Conservation (phyloP, 129 eudicot species). For the Deinandra increscens region DNA sequence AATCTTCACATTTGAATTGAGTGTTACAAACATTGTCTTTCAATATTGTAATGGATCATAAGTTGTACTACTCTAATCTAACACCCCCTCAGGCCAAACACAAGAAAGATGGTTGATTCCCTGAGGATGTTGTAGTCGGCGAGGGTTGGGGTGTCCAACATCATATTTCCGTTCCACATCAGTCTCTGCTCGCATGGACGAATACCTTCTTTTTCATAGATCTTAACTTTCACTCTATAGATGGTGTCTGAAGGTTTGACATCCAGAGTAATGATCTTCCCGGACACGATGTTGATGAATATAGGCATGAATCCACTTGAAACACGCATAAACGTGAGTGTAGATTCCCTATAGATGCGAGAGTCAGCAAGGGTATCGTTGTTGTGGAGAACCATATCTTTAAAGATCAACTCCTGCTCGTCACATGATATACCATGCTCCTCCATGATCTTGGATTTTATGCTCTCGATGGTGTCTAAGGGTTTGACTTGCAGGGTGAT, state of each 20-base stretch:
- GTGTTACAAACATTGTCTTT: too few relatives aligned
- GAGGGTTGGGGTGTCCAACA: too few relatives aligned
- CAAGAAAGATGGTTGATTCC: too few relatives aligned
- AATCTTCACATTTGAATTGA: too few relatives aligned
- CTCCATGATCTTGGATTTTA: not conserved
- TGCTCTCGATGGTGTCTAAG: not conserved
- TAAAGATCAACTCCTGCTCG: not conserved
- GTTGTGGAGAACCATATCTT: not conserved
- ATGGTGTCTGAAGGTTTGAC: not conserved
- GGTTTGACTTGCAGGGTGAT: not conserved
- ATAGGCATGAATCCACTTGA: not conserved
- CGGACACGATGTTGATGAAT: not conserved
- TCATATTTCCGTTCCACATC: too few relatives aligned
- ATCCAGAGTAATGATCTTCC: not conserved
- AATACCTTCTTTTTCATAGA: too few relatives aligned
- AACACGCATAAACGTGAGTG: not conserved
- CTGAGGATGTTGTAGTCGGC: too few relatives aligned
- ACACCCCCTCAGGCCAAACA: too few relatives aligned
- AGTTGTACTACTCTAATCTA: too few relatives aligned
- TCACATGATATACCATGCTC: too few relatives aligned
- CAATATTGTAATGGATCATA: too few relatives aligned
- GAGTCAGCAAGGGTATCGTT: slow-evolving; percentile 5
- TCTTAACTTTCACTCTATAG: not conserved
- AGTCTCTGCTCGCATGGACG: too few relatives aligned
- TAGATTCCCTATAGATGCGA: not conserved